Evolutionary conservation across 257 asterid species (phyloP), one percentile per base, ranked within the genome.

Genomic region (Solanum medicagineum): DNA sequence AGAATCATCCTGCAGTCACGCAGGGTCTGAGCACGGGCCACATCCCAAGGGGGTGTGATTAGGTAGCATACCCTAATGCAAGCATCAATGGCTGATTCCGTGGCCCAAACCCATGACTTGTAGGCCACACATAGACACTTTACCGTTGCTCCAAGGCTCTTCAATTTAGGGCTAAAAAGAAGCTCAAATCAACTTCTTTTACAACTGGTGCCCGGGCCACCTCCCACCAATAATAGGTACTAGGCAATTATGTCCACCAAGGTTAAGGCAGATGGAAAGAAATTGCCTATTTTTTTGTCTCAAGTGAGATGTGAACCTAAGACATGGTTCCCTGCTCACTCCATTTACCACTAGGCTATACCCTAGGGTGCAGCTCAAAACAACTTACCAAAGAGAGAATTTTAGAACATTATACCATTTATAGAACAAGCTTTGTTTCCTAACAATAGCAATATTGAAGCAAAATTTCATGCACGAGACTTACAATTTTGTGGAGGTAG

Each of bases 401-500:
- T 77, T 53, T 53, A 24, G 17, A 29, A 10, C 17, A 9, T 16
- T 19, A 79, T 79, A 79, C 83, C 49, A 79, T 29, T 16, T 53
- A 66, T 29, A 79, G 49, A 53, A 79, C 65, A 16, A 26, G 65
- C 17, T 79, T 29, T 79, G 44, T 75, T 24, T 49, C 19, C 83
- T 79, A 53, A 26, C 26, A 26, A 16, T 53, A 53, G 66, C 29
- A 53, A 8, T 75, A 15, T 51, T 16, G 6, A 79, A 79, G 83
- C 29, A 80, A 84, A 79, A 88, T 53, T 53, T 24, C 55, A 84
- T 63, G 65, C 60, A 84, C 68, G 45, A 85, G 68, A 90, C 98
- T 85, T 91, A 95, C 99, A 92, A 85, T 93, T 98, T 93, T 92
- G 96, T 47, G 98, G 97, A 85, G 98, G 98, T 86, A 97, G 89